Percentiles rank a stretch among this genome's conserved stretches.
Conservation (phyloP, 2,329 filamentous ascomycete genomes). For the Botrytis hyacinthi region DNA sequence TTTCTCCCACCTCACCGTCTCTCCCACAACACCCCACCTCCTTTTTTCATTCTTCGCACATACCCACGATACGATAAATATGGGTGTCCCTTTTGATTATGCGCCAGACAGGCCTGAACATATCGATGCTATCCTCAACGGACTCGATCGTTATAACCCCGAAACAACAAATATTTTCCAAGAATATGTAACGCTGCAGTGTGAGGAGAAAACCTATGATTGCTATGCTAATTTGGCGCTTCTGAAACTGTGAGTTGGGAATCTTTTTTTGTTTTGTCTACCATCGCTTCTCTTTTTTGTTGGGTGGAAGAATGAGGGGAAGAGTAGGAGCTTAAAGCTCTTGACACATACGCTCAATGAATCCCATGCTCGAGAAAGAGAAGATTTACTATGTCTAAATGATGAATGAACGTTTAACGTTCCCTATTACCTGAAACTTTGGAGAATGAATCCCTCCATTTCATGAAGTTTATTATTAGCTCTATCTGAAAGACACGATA, state of each 20-base stretch:
- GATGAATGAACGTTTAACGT: constrained; percentile 83
- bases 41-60: background rate
- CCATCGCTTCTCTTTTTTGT: background rate
- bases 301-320: background rate
- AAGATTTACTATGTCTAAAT: constrained; percentile 42
- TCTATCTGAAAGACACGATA: constrained; percentile 63
- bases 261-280: constrained; percentile 20
- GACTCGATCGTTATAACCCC: constrained; percentile 97
- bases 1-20: constrained; percentile 12
- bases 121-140: constrained; percentile 91
- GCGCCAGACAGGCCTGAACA: constrained; percentile 88
- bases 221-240: constrained; percentile 95
- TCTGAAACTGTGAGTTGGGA: constrained; percentile 86
- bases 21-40: constrained; percentile 5
- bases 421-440: constrained; percentile 94
- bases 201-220: constrained; percentile 91
- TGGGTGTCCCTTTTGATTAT: constrained; percentile 66
- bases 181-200: constrained; percentile 91
- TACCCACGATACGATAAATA: constrained; percentile 21
- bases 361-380: background rate
- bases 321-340: background rate
- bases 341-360: background rate
- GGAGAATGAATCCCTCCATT: constrained; percentile 55
- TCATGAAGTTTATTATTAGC: constrained; percentile 72
- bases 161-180: constrained; percentile 93